Evolutionary conservation across 495 filamentous ascomycete species (phyloP).

Genomic region (Daldinia childiae): DNA sequence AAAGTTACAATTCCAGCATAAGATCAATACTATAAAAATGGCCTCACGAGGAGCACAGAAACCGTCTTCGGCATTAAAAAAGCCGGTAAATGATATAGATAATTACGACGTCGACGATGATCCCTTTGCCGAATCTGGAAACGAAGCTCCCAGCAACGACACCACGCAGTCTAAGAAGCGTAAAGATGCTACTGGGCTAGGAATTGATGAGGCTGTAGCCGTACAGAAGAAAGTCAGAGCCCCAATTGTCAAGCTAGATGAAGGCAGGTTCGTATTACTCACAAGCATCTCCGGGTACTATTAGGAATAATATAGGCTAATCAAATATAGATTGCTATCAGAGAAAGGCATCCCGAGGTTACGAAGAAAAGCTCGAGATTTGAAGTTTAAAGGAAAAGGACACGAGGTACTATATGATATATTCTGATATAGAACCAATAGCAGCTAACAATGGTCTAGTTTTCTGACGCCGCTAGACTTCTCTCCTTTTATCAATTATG

Average conservation of each 20-base stretch:
- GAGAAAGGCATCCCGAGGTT: constrained; percentile 85
- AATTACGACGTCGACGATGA: constrained; percentile 72
- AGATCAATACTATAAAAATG: constrained; percentile 26
- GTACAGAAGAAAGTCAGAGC: constrained; percentile 74
- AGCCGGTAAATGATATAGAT: constrained; percentile 63
- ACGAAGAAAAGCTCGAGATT: constrained; percentile 70
- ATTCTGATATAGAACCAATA: not conserved
- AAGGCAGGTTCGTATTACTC: constrained; percentile 64
- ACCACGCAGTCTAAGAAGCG: constrained; percentile 43
- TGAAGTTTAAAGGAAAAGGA: constrained; percentile 91
- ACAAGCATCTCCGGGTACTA: not conserved
- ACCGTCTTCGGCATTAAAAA: constrained; percentile 13
- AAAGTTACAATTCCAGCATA: not conserved
- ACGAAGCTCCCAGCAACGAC: constrained; percentile 46
- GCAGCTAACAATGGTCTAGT: constrained; percentile 60
- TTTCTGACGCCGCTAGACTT: constrained; percentile 81
- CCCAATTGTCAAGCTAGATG: constrained; percentile 86
- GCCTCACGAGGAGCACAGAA: constrained; percentile 29
- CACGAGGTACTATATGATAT: constrained; percentile 73
- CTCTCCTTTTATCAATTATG: constrained; percentile 94
- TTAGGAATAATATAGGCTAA: constrained; percentile 8
- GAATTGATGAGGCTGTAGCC: constrained; percentile 88
- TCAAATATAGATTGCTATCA: constrained; percentile 71
- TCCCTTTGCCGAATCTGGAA: constrained; percentile 39
- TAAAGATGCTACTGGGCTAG: constrained; percentile 60